Percentiles rank a stretch among this genome's conserved stretches.
Conservation (phyloP, 306 rosid genomes). For the Ziziphus jujuba region DNA sequence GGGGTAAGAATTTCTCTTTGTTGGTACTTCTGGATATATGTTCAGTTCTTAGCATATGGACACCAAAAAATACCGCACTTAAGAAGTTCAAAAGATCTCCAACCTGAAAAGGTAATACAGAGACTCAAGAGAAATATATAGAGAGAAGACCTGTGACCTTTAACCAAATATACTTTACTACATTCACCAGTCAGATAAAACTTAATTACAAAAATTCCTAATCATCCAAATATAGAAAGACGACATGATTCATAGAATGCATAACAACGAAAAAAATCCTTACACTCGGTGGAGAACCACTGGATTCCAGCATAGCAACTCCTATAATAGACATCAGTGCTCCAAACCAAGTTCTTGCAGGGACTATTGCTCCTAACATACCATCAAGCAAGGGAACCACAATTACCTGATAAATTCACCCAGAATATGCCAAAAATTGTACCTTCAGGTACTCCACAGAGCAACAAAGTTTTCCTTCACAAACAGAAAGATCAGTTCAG, state of each 20-base stretch:
- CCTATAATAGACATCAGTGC: conserved; percentile 61
- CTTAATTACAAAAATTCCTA: background rate
- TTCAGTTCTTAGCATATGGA: conserved; percentile 80
- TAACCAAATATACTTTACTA: background rate
- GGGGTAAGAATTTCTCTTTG: conserved; percentile 57
- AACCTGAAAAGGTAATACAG: conserved; percentile 35
- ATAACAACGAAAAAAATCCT: conserved; percentile 11
- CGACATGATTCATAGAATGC: background rate
- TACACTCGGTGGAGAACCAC: conserved; percentile 76
- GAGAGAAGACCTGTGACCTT: background rate
- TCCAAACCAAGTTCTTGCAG: conserved; percentile 76
- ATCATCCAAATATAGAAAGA: background rate
- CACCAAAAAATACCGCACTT: conserved; percentile 71
- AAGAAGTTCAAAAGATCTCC: conserved; percentile 74
- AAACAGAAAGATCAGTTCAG: background rate
- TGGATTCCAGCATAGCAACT: conserved; percentile 75
- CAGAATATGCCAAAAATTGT: conserved; percentile 18
- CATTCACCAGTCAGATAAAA: conserved; percentile 3
- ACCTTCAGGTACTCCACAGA: conserved; percentile 30
- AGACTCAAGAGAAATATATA: background rate
- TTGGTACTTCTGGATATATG: conserved; percentile 60
- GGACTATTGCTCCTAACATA: conserved; percentile 59
- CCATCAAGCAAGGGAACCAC: conserved; percentile 88
- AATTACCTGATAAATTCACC: conserved; percentile 51
- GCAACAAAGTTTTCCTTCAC: conserved; percentile 4